Conservation (phyloP, 129 eudicot species). For the Lactuca sativa region DNA sequence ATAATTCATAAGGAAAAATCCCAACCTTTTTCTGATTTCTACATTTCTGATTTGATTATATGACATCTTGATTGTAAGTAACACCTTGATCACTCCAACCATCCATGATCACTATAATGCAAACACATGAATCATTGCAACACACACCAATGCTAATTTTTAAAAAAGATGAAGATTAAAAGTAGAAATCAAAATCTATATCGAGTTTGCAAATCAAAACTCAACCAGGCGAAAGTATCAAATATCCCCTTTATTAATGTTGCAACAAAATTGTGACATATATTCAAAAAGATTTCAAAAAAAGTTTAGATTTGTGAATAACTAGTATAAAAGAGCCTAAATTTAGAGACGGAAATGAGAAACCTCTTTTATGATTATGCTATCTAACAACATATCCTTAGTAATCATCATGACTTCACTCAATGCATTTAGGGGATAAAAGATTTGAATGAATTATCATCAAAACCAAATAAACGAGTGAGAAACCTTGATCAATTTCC, state of each 20-base stretch:
- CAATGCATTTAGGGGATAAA: slow-evolving; percentile 58
- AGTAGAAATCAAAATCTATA: too few species aligned
- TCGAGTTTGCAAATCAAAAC: slow-evolving; percentile 27
- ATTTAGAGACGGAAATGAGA: neutral
- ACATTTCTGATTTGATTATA: too few species aligned
- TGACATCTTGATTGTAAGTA: too few species aligned
- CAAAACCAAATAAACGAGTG: slow-evolving; percentile 54
- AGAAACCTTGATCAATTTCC: slow-evolving; percentile 80
- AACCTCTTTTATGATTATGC: slow-evolving; percentile 59
- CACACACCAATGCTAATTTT: too few species aligned
- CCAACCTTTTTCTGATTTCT: too few species aligned
- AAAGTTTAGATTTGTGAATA: too few species aligned
- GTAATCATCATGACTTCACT: slow-evolving; percentile 88
- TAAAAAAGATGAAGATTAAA: too few species aligned
- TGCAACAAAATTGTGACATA: slow-evolving; percentile 57
- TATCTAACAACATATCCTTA: slow-evolving; percentile 63
- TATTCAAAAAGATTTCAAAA: slow-evolving; percentile 27
- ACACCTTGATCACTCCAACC: too few species aligned
- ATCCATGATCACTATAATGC: too few species aligned
- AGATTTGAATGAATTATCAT: slow-evolving; percentile 49
- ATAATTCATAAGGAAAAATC: too few species aligned
- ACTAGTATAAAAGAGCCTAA: neutral
- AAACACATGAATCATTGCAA: too few species aligned
- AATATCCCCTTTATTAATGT: slow-evolving; percentile 52
- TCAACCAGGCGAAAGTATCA: slow-evolving; percentile 55